Evolutionary conservation across 2,329 filamentous ascomycete genomes (phyloP).

Genomic region (Xylariaceae sp.): DNA sequence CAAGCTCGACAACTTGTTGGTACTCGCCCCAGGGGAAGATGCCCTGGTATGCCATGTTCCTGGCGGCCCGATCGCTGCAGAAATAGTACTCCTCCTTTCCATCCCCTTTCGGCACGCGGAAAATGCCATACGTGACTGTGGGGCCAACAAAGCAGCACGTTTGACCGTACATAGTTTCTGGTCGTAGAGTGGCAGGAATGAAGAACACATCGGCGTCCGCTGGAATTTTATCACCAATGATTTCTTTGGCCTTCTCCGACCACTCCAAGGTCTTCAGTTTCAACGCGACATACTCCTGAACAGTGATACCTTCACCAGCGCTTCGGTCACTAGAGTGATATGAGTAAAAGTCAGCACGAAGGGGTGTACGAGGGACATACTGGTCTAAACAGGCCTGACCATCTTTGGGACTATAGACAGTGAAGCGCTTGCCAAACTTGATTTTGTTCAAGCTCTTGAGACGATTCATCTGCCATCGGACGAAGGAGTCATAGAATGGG

Average conservation of each 20-base stretch:
- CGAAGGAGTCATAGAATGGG: slow-evolving; percentile 92
- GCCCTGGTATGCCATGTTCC: slow-evolving; percentile 95
- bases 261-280: slow-evolving; percentile 91
- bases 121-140: slow-evolving; percentile 83
- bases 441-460: slow-evolving; percentile 88
- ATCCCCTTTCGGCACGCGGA: slow-evolving; percentile 44
- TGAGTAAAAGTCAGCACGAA: not conserved
- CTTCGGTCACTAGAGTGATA: slow-evolving; percentile 53
- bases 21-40: slow-evolving; percentile 60
- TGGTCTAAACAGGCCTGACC: slow-evolving; percentile 86
- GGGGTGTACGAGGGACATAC: not conserved
- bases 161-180: slow-evolving; percentile 99
- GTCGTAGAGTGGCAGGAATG: slow-evolving; percentile 84
- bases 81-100: slow-evolving; percentile 73
- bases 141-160: slow-evolving; percentile 94
- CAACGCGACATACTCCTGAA: slow-evolving; percentile 88
- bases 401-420: slow-evolving; percentile 87
- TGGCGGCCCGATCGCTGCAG: slow-evolving; percentile 77
- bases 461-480: slow-evolving; percentile 95
- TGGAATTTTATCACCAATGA: slow-evolving; percentile 74
- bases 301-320: slow-evolving; percentile 74
- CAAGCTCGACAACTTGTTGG: slow-evolving; percentile 69
- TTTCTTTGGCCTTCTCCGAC: slow-evolving; percentile 69
- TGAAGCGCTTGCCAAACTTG: slow-evolving; percentile 89
- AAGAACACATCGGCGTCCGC: slow-evolving; percentile 78